A percentile compares a stretch with the other conserved stretches of the same genome.
phyloP scores from a whole-genome alignment of 1,284 basidiomycete species.

The Boletus chippewaensis region DNA sequence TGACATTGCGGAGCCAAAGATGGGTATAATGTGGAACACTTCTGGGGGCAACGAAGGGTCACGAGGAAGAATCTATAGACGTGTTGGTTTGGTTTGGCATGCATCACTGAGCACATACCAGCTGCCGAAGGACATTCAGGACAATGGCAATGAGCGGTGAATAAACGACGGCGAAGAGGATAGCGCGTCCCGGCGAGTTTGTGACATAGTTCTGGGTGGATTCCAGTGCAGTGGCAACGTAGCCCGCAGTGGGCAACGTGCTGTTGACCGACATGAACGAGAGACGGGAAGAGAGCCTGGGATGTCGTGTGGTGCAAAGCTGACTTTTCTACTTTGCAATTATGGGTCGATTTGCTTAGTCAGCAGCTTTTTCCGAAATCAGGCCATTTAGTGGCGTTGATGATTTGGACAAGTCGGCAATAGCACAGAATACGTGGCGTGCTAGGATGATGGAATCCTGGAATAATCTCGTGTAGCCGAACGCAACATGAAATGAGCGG shows the following conservation, averaged over 20 bases:
- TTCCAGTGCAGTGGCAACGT: conserved; percentile 20
- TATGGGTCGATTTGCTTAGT: conserved; percentile 16
- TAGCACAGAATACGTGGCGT: too few relatives aligned
- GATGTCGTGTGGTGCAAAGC: background rate
- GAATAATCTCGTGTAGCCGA: too few relatives aligned
- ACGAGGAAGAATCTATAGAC: conserved; percentile 44
- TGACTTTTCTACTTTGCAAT: conserved; percentile 7
- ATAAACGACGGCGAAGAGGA: conserved; percentile 24
- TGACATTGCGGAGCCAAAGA: conserved; percentile 67
- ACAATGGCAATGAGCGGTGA: conserved; percentile 44
- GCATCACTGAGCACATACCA: conserved; percentile 37
- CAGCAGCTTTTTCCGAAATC: conserved; percentile 18
- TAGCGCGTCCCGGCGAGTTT: conserved; percentile 21
- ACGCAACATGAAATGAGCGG: background rate
- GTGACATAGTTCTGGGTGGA: conserved; percentile 18
- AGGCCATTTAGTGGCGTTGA: conserved; percentile 15
- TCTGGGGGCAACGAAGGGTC: conserved; percentile 61
- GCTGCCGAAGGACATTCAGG: conserved; percentile 56
- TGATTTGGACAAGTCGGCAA: too few relatives aligned
- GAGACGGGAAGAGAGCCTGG: background rate
- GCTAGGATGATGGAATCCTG: too few relatives aligned
- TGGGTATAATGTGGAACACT: conserved; percentile 75
- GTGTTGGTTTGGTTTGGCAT: conserved; percentile 5
- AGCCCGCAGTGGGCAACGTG: conserved; percentile 23
- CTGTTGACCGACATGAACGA: conserved; percentile 25